Evolutionary conservation across 2,329 filamentous ascomycete genomes (phyloP), one percentile per base, ranked within the genome.

Genomic region (Ampelomyces quisqualis): DNA sequence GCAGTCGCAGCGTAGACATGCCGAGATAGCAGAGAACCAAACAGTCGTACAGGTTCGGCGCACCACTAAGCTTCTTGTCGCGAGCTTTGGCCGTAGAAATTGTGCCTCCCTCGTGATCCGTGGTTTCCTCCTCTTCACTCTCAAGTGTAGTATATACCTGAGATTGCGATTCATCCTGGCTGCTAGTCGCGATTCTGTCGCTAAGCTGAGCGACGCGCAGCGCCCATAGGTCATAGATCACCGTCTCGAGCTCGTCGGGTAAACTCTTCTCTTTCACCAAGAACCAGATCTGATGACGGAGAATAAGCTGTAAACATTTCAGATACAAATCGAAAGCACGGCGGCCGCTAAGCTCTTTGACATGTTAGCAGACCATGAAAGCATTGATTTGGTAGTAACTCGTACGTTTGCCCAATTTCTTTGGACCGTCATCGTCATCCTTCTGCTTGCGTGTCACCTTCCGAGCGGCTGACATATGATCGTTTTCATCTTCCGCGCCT

Each of bases 171-270:
- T 62, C 53, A 28, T 62, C 56, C 34, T 67, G 62, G 33, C 58
- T 50, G 31, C 55, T 58, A 14, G 62, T 65, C 9, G 55, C 56
- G 38, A 71, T 69, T 43, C 64, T 74, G 46, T 67, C 65, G 33
- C 71, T 71, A 22, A 88, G 71, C 32, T 74, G 77, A 34, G 79
- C 75, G 24, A 90, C 73, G 36, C 88, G 80, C 35, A 96, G 71
- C 37, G 84, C 77, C 91, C 93, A 98, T 10, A 98, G 77, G 62
- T 95, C 90, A 43, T 83, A 81, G 4, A 94, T 82, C 7, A 95
- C 75, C 6, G 73, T 83, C 73, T 95, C 89, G 9, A 96, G 75
- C 55, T 95, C 85, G 4, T 74, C 67, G 1, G 85, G 83, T 33
- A 93, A 77, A 0, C 79, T 78, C 62, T 83, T 82, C 5, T 76